These are phyloP conservation scores for Sphagnurus paluster DNA, from an alignment of 1,284 basidiomycete species.

Conservation along the genomic window DNA sequence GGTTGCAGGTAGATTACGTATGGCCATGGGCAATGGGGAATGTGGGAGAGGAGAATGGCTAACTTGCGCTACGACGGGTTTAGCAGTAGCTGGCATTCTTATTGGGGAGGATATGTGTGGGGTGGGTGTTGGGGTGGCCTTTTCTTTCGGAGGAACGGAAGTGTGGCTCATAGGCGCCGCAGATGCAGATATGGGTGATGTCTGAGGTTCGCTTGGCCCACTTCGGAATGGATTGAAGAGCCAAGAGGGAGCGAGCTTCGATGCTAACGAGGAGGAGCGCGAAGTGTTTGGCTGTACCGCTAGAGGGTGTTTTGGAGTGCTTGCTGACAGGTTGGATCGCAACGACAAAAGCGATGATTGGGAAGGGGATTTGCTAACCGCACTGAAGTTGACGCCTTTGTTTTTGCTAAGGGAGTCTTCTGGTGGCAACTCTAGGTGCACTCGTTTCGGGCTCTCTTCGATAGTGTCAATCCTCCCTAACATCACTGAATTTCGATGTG, in stretches of 20 bases:
- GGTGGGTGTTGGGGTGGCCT: slow-evolving; percentile 11
- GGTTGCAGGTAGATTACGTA: slow-evolving; percentile 41
- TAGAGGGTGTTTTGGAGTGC: slow-evolving; percentile 34
- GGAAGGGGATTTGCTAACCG: slow-evolving; percentile 67
- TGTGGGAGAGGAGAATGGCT: slow-evolving; percentile 32
- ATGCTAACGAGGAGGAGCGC: slow-evolving; percentile 38
- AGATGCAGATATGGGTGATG: slow-evolving; percentile 51
- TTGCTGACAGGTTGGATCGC: slow-evolving; percentile 44
- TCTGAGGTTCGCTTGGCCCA: slow-evolving; percentile 59
- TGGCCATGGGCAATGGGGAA: slow-evolving; percentile 51
- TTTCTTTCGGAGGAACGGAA: slow-evolving; percentile 27
- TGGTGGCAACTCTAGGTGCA: slow-evolving; percentile 48
- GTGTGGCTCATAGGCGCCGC: slow-evolving; percentile 32
- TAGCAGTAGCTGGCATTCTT: slow-evolving; percentile 28
- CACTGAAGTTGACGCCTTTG: slow-evolving; percentile 32
- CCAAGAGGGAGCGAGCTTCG: slow-evolving; percentile 72
- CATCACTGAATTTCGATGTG: slow-evolving; percentile 46
- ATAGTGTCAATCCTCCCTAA: slow-evolving; percentile 56
- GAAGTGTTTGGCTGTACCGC: slow-evolving; percentile 17
- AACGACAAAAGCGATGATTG: slow-evolving; percentile 62
- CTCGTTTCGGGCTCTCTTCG: slow-evolving; percentile 63
- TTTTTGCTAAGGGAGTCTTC: slow-evolving; percentile 37
- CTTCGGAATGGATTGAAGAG: slow-evolving; percentile 73
- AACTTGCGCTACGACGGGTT: slow-evolving; percentile 27
- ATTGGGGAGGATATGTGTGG: slow-evolving; percentile 29